These are phyloP conservation scores for Colletotrichum magnum DNA, from an alignment of 2,329 filamentous ascomycete species.

Conservation along the genomic window DNA sequence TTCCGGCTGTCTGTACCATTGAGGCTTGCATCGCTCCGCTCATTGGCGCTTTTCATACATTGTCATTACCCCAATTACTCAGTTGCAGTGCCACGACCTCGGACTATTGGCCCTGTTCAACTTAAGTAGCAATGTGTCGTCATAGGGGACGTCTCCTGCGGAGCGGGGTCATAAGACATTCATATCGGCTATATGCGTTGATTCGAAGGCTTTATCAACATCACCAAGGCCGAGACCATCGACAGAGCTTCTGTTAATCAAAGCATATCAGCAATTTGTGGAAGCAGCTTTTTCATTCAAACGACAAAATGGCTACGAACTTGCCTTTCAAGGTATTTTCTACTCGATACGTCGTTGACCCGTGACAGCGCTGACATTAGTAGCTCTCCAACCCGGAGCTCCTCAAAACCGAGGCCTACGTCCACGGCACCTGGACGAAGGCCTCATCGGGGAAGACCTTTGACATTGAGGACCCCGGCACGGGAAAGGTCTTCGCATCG, in stretches of 20 bases:
- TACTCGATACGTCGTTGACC: rapidly evolving
- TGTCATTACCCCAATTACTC: neutral
- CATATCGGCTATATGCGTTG: constrained; percentile 8
- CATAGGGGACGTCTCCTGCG: constrained; percentile 1
- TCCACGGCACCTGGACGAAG: constrained; percentile 62
- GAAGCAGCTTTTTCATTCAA: neutral
- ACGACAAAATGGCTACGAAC: neutral
- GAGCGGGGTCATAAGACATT: constrained; percentile 9
- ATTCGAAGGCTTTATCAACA: neutral
- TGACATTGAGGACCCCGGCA: constrained; percentile 67
- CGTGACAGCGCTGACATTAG: neutral
- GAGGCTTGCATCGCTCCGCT: neutral
- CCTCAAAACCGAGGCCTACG: constrained; percentile 63
- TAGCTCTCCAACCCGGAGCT: constrained; percentile 62
- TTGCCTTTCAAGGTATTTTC: constrained; percentile 25
- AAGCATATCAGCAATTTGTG: neutral
- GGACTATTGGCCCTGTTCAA: neutral
- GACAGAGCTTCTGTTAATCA: neutral
- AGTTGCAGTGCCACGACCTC: neutral
- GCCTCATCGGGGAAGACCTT: constrained; percentile 65
- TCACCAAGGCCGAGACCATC: too few species aligned
- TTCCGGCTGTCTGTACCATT: neutral
- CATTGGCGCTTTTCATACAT: neutral
- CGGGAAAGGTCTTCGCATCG: constrained; percentile 62
- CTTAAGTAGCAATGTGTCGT: neutral